phyloP scores from a whole-genome alignment of 192 early-diverging fungal genomes.

The Gigaspora rosea region DNA sequence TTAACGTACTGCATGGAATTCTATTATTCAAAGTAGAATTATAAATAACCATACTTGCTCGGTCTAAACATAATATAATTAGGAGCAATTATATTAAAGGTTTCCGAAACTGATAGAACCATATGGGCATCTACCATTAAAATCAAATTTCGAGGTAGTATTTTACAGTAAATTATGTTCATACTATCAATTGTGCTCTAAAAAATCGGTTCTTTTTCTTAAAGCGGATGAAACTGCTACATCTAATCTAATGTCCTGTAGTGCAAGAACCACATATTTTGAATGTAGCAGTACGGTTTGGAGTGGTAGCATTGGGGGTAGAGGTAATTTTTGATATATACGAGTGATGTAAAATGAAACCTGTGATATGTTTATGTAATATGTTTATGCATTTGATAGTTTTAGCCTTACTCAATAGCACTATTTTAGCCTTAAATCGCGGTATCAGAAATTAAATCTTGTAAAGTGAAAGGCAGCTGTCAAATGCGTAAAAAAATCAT shows the following conservation, averaged over 20 bases:
- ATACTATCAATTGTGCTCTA: neutral
- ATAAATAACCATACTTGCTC: neutral
- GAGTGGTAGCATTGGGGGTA: neutral
- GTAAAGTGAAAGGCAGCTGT: no score
- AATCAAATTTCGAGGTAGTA: constrained; percentile 9
- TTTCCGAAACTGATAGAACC: neutral
- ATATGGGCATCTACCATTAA: constrained; percentile 3
- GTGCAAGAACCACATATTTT: constrained; percentile 13
- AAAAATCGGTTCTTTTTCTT: neutral
- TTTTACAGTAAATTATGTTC: neutral
- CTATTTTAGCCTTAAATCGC: no score
- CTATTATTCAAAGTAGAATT: neutral
- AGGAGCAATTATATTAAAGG: neutral
- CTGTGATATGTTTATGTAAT: no score
- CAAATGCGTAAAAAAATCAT: no score
- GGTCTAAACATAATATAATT: neutral
- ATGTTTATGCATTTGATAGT: no score
- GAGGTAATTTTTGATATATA: no score
- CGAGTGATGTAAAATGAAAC: no score
- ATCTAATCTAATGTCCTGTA: neutral
- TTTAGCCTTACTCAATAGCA: no score
- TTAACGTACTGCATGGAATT: neutral
- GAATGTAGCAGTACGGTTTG: constrained; percentile 1
- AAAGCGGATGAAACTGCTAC: constrained; percentile 10
- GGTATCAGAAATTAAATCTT: no score